A percentile compares a stretch with the other conserved stretches of the same genome.
Conservation (phyloP, 1,284 basidiomycete species). For the Thecaphora frezii region DNA sequence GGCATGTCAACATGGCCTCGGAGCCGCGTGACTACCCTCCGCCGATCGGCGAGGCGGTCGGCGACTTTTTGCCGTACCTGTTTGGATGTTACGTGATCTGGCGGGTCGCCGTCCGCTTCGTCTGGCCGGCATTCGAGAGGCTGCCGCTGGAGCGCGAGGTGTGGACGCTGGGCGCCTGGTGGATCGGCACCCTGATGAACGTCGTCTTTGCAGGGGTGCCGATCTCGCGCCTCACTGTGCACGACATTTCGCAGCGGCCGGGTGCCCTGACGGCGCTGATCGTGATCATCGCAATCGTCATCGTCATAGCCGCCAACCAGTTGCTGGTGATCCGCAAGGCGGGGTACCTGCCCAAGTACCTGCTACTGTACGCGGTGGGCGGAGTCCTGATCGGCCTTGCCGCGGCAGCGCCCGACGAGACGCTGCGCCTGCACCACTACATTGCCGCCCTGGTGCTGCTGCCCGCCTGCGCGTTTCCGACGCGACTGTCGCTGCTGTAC, state of each 20-base stretch:
- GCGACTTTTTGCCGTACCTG: constrained; percentile 74
- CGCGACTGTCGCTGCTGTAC: constrained; percentile 73
- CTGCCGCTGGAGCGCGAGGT: constrained; percentile 73
- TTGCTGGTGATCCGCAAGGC: constrained; percentile 79
- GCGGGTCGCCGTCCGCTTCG: constrained; percentile 74
- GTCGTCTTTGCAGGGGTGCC: constrained; percentile 54
- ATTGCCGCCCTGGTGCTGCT: constrained; percentile 74
- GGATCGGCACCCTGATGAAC: constrained; percentile 67
- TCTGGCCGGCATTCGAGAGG: constrained; percentile 70
- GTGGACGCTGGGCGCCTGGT: constrained; percentile 76
- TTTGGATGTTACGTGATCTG: constrained; percentile 81
- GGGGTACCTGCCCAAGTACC: constrained; percentile 75
- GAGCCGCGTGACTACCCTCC: constrained; percentile 67
- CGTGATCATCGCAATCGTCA: constrained; percentile 67
- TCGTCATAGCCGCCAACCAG: constrained; percentile 68
- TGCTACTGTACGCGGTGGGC: constrained; percentile 62
- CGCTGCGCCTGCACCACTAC: constrained; percentile 62
- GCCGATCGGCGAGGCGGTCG: constrained; percentile 69
- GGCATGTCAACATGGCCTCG: constrained; percentile 80
- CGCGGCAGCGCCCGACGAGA: constrained; percentile 68
- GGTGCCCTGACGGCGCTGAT: constrained; percentile 75
- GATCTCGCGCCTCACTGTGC: constrained; percentile 66
- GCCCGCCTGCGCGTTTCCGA: constrained; percentile 78
- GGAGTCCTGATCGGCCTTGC: constrained; percentile 71
- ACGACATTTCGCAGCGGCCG: constrained; percentile 70